A percentile compares a stretch with the other conserved stretches of the same genome.
Conservation (phyloP, 2,329 filamentous ascomycete species). For the Fusarium buharicum region DNA sequence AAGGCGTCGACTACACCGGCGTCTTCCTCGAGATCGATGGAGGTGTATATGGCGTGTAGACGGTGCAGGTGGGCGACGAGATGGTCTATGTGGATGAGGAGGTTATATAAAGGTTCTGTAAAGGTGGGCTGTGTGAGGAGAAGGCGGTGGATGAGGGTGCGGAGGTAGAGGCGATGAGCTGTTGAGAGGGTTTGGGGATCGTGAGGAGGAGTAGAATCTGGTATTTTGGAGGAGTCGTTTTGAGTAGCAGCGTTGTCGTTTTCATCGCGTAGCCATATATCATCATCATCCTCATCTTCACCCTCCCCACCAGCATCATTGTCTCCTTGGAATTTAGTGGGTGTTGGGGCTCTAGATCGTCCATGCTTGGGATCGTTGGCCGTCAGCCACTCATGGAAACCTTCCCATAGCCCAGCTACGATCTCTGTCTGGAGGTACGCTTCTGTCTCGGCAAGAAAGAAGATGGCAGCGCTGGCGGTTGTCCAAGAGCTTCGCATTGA, state of each 20-base stretch:
- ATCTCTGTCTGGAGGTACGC: conserved; percentile 92
- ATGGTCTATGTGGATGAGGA: conserved; percentile 81
- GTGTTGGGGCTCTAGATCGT: conserved; percentile 41
- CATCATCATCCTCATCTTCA: conserved; percentile 40
- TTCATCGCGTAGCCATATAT: conserved; percentile 45
- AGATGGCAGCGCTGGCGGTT: conserved; percentile 85
- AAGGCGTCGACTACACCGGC: conserved; percentile 83
- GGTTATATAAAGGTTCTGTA: conserved; percentile 71
- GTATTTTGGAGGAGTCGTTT: conserved; percentile 40
- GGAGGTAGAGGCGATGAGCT: conserved; percentile 82
- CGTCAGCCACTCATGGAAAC: conserved; percentile 80
- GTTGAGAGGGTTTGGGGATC: conserved; percentile 87
- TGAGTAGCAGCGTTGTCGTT: conserved; percentile 13
- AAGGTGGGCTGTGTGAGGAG: conserved; percentile 73
- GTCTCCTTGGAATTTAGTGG: conserved; percentile 26
- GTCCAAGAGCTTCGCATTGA: conserved; percentile 89
- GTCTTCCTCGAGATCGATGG: conserved; percentile 82
- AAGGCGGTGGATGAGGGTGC: conserved; percentile 71
- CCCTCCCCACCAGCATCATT: conserved; percentile 13
- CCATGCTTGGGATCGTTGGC: conserved; percentile 52
- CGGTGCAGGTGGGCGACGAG: conserved; percentile 81
- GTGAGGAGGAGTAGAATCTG: conserved; percentile 54
- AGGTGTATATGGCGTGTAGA: conserved; percentile 79
- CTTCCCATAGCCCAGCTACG: conserved; percentile 81
- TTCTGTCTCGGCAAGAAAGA: conserved; percentile 88